Conservation (phyloP, 176 grass and related monocot species). For the Tillandsia fasciculata region DNA sequence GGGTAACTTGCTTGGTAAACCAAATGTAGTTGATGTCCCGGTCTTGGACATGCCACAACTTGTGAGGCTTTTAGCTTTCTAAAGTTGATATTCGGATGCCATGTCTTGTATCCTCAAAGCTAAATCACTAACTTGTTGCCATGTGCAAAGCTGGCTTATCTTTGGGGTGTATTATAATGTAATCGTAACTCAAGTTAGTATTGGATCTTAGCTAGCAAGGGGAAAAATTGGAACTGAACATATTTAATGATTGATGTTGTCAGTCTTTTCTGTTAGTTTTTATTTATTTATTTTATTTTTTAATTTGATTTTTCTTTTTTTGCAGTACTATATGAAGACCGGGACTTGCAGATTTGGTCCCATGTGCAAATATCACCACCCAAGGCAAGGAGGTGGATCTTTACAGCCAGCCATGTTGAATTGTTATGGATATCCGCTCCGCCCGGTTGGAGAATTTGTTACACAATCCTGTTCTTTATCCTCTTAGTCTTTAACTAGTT, state of each 20-base stretch:
- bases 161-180: background rate
- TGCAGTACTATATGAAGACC: slow-evolving; percentile 84
- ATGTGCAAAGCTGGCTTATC: background rate
- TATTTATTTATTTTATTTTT: background rate
- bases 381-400: slow-evolving; percentile 41
- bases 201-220: too few species aligned
- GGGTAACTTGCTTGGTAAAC: too few species aligned
- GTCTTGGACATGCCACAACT: too few species aligned
- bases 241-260: too few species aligned
- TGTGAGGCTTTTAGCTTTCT: too few species aligned
- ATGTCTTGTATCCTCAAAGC: too few species aligned
- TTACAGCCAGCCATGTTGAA: slow-evolving; percentile 48
- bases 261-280: too few species aligned
- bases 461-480: background rate
- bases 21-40: too few species aligned
- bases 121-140: too few species aligned
- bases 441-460: slow-evolving; percentile 33
- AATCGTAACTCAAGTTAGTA: background rate
- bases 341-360: slow-evolving; percentile 78
- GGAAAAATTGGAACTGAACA: too few species aligned
- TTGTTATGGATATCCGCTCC: slow-evolving; percentile 54
- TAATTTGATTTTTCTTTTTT: slow-evolving; percentile 16
- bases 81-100: too few species aligned
- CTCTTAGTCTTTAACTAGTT: background rate
- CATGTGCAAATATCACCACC: slow-evolving; percentile 86